Conservation (phyloP, 2,329 filamentous ascomycete genomes). For the Cladophialophora exuberans region DNA sequence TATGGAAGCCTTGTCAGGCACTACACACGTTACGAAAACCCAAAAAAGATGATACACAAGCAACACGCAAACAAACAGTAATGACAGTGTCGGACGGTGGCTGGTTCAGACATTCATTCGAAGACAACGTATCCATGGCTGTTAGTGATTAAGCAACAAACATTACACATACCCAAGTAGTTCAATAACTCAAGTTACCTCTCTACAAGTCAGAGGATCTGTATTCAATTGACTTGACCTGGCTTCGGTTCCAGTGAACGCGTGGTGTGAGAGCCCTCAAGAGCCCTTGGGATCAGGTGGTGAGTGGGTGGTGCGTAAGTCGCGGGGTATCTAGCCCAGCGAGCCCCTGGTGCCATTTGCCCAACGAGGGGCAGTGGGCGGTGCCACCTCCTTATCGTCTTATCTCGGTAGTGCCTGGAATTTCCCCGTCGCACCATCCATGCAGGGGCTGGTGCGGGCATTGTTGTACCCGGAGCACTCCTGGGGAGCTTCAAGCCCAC, state of each 20-base stretch:
- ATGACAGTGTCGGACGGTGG: conserved; percentile 1
- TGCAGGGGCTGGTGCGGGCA: neutral
- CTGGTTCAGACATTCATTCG: conserved; percentile 8
- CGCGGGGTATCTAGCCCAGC: neutral
- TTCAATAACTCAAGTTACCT: neutral
- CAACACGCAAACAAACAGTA: neutral
- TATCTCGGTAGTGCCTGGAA: neutral
- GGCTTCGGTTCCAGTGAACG: neutral
- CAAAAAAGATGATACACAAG: too few species aligned
- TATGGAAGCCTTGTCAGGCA: too few species aligned
- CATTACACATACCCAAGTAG: neutral
- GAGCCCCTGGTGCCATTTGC: too few species aligned
- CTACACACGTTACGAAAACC: too few species aligned
- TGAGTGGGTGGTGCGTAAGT: too few species aligned
- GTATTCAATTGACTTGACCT: neutral
- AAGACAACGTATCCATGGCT: neutral
- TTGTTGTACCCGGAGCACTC: too few species aligned
- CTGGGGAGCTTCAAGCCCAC: too few species aligned
- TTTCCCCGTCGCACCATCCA: too few species aligned
- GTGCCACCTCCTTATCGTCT: neutral
- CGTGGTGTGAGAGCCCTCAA: too few species aligned
- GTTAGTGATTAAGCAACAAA: neutral
- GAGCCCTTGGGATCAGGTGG: too few species aligned
- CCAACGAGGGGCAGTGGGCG: too few species aligned
- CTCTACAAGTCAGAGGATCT: neutral